Conservation (phyloP, 441 rosid genomes). For the Erysimum cheiri region DNA sequence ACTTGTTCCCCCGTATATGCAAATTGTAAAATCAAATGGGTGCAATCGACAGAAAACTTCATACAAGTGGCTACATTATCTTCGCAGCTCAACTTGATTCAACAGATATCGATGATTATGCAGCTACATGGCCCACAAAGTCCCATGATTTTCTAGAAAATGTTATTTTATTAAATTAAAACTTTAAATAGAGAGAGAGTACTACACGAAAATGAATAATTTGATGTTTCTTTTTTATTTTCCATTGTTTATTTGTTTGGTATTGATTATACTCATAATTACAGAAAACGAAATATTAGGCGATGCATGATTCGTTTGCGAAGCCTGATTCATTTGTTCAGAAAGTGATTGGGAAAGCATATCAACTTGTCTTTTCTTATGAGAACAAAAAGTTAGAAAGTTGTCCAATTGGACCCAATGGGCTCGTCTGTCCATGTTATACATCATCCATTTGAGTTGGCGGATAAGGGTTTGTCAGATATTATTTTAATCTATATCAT, state of each 20-base stretch:
- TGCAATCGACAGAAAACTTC: neutral
- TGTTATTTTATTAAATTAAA: neutral
- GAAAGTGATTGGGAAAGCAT: constrained; percentile 28
- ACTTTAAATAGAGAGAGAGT: neutral
- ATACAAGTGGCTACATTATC: constrained; percentile 24
- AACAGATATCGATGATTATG: constrained; percentile 14
- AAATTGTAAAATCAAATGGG: neutral
- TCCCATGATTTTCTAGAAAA: neutral
- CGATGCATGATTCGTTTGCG: constrained; percentile 10
- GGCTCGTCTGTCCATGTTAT: neutral
- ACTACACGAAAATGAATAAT: constrained; percentile 19
- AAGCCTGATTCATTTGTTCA: neutral
- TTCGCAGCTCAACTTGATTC: constrained; percentile 34
- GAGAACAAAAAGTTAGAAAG: neutral
- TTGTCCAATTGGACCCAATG: constrained; percentile 24
- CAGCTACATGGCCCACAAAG: constrained; percentile 23
- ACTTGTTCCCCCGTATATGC: neutral
- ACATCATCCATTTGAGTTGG: constrained; percentile 29
- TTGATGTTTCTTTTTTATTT: constrained; percentile 5
- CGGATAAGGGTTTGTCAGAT: constrained; percentile 19
- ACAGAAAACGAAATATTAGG: constrained; percentile 29
- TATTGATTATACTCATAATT: neutral
- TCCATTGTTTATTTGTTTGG: neutral
- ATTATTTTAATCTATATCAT: neutral
- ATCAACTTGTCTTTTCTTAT: constrained; percentile 2